Base-by-base conservation (phyloP, 2,329 filamentous ascomycete species). In the Xylariaceae sp. region DNA sequence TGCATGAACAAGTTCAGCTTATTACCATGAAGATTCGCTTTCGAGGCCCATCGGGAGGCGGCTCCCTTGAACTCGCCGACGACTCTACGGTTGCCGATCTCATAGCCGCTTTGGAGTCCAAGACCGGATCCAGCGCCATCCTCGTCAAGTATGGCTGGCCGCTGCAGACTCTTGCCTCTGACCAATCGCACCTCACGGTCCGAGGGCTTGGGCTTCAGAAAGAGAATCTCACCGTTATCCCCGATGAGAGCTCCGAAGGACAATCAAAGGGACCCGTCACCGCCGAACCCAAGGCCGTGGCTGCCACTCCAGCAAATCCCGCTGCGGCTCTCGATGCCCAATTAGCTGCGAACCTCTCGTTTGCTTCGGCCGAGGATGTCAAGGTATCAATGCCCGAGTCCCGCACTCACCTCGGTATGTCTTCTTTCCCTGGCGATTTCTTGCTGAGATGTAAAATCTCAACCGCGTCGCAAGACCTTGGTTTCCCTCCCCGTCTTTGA, bases 91-190 rank as follows among this genome's bases (percentile, higher is more conserved):
- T 90, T 51, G 76, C 76, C 52, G 79, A 86, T 56, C 78, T 92
- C 1, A 76, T 87, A 51, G 71, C 79, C 3, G 77, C 82, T 53
- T 85, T 92, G 67, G 80, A 79, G 55, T 75, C 82, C 53, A 83
- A 84, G 68, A 90, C 89, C 1, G 82, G 82, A 3, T 78, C 93
- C 13, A 68, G 78, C 5, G 78, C 79, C 11, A 92, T 93, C 69
- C 83, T 88, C 49, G 77, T 96, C 63, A 96, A 94, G 78, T 90
- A 88, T 74, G 91, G 91, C 42, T 96, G 89, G 68, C 93, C 93
- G 0, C 87, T 90, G 23, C 85, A 87, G 69, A 78, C 84, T 0
- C 80, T 97, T 13, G 79, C 85, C 42, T 76, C 88, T 8, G 79
- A 82, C 35, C 78, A 83, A 59, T 72, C 74, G 64, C 69, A 73